Evolutionary conservation across 148 eudicot species (phyloP).

Genomic region (Rhododendron vialii): DNA sequence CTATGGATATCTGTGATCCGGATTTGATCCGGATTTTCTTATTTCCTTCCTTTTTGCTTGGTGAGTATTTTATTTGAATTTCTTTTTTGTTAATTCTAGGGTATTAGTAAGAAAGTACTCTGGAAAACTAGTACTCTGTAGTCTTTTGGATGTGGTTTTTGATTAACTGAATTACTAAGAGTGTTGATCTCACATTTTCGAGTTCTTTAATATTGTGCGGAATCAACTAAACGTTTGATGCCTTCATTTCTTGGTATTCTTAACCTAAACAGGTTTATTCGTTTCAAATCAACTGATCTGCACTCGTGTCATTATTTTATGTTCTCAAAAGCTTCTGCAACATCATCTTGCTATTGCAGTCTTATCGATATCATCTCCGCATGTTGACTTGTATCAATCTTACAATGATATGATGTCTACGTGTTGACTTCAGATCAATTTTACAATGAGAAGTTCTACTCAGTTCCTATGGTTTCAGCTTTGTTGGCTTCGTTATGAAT

Average conservation of each 20-base stretch:
- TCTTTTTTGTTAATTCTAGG: no score
- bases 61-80: no score
- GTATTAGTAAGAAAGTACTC: neutral
- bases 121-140: neutral
- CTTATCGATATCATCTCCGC: no score
- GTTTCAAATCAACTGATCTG: neutral
- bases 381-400: neutral
- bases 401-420: neutral
- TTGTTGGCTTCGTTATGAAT: neutral
- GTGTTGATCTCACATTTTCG: neutral
- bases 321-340: neutral
- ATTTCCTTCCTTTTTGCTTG: no score
- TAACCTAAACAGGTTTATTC: neutral
- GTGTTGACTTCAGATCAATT: neutral
- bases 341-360: neutral
- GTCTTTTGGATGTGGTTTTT: neutral
- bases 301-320: neutral
- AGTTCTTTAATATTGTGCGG: neutral
- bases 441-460: no score
- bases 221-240: neutral
- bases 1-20: neutral
- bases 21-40: neutral
- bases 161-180: neutral
- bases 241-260: neutral
- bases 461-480: neutral